A percentile compares a stretch with the other conserved stretches of the same genome.
Evolutionary conservation across 2,329 filamentous ascomycete species (phyloP).

Genomic region (Ceratocystis ficicola): DNA sequence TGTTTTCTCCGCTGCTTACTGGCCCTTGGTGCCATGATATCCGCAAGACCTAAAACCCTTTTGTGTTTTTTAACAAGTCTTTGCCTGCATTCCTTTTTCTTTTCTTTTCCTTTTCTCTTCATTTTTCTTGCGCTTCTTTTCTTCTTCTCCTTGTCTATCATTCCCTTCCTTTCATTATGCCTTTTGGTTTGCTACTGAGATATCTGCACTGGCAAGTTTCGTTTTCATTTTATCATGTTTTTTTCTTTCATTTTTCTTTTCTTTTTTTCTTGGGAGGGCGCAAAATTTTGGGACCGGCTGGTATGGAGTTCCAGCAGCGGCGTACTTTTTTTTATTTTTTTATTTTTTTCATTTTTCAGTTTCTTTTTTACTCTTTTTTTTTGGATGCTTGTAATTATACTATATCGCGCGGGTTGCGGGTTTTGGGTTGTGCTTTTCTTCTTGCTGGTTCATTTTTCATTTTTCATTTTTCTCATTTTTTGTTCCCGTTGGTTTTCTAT

Average conservation of each 20-base stretch:
- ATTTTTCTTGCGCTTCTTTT: neutral
- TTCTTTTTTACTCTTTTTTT: neutral
- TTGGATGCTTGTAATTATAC: neutral
- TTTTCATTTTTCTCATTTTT: neutral
- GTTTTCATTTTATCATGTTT: neutral
- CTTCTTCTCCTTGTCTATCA: conserved; percentile 11
- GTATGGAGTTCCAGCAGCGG: neutral
- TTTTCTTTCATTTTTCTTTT: neutral
- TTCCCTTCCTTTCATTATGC: neutral
- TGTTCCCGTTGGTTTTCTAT: neutral
- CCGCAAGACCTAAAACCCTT: neutral
- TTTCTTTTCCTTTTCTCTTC: neutral
- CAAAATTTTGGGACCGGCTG: neutral
- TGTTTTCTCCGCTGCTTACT: neutral
- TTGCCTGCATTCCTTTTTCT: neutral
- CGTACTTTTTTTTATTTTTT: neutral
- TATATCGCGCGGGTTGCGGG: neutral
- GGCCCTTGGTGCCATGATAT: neutral
- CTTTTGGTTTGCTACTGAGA: neutral
- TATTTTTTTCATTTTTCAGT: neutral
- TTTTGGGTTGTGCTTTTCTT: neutral
- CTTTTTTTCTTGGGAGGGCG: neutral
- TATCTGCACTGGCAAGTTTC: conserved; percentile 14
- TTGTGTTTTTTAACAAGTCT: neutral
- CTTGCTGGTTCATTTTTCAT: neutral